Evolutionary conservation across 139 green algal species (phyloP).

Genomic region (Bryopsis sp.): DNA sequence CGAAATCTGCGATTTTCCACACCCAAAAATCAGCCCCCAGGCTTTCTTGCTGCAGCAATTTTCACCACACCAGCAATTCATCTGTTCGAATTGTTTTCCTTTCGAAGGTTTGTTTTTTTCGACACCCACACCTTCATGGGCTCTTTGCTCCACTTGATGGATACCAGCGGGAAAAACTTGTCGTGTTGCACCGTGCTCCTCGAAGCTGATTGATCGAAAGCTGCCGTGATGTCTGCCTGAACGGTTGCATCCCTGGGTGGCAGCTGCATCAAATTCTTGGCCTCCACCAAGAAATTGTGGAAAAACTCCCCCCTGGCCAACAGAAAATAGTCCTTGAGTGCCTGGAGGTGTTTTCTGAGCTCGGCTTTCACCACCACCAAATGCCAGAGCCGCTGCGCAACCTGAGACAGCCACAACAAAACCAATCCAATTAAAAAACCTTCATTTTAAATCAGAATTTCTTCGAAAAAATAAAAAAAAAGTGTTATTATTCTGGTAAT

Average conservation of each 20-base stretch:
- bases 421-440: not conserved
- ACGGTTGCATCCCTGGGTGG: constrained; percentile 45
- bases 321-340: constrained; percentile 74
- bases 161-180: constrained; percentile 31
- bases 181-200: constrained; percentile 46
- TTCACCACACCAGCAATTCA: not conserved
- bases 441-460: too few species aligned
- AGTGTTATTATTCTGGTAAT: too few species aligned
- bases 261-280: constrained; percentile 42
- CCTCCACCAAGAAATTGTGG: constrained; percentile 67
- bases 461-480: too few species aligned
- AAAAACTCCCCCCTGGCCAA: constrained; percentile 74
- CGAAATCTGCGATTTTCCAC: too few species aligned
- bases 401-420: constrained; percentile 30
- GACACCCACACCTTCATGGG: not conserved
- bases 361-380: constrained; percentile 64
- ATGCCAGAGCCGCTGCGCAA: constrained; percentile 59
- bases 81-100: not conserved
- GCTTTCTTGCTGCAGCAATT: too few species aligned
- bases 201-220: constrained; percentile 48
- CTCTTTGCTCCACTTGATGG: constrained; percentile 17
- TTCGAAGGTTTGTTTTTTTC: not conserved
- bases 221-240: constrained; percentile 41
- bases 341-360: constrained; percentile 56
- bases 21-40: too few species aligned